Base-by-base conservation (phyloP, 2,329 filamentous ascomycete species). In the Sclerotinia glacialis region DNA sequence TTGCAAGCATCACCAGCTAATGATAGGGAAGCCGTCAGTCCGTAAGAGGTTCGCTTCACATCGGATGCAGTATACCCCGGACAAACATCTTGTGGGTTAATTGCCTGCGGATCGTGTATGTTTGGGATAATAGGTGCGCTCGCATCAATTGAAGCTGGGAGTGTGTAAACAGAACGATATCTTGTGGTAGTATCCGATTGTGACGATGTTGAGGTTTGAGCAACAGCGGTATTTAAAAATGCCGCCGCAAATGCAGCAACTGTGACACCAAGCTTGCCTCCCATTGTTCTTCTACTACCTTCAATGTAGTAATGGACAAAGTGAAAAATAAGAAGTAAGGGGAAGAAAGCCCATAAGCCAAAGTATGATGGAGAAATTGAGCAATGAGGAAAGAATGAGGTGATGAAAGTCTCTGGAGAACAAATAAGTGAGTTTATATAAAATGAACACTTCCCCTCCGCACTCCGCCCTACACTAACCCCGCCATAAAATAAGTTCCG, bases 1-100 rank as follows among this genome's bases (percentile, higher is more conserved):
- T 94, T 90, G 80, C 92, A 95, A 7, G 88, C 81, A 12, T 80
- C 73, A 0, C 91, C 91, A 9, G 89, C 89, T 14, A 96, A 83
- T 3, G 78, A 82, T 58, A 96, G 80, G 70, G 89, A 83, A 1
- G 91, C 92, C 0, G 85, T 90, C 64, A 95, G 78, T 11, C 85
- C 85, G 60, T 79, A 80, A 46, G 77, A 74, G 0, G 79, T 84
- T 61, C 81, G 77, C 62, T 80, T 76, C 18, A 91, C 80, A 74
- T 89, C 86, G 23, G 82, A 83, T 2, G 88, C 89, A 37, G 75
- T 81, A 78, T 92, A 93, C 18, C 90, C 89, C 0, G 88, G 88
- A 72, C 90, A 92, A 14, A 73, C 68, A 72, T 70, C 68, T 70
- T 83, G 67, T 76, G 79, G 54, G 75, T 90, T 79, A 62, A 86